phyloP scores from a whole-genome alignment of 108 stramenopile species.

The Skeletonema potamos region DNA sequence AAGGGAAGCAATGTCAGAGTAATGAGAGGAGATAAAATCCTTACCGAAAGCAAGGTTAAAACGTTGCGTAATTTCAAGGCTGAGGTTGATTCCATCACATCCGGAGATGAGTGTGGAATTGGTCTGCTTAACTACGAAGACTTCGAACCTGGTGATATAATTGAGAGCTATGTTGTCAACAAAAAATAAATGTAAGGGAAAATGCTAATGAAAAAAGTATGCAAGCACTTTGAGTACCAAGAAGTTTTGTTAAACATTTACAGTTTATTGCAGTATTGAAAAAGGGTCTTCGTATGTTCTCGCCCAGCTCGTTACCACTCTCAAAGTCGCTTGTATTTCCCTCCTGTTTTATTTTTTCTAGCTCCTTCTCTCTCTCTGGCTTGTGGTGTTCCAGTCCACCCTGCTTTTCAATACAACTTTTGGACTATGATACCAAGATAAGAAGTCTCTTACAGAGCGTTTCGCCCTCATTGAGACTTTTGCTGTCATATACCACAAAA shows the following conservation, averaged over 20 bases:
- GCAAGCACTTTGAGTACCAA: background rate
- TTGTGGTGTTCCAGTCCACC: too few relatives aligned
- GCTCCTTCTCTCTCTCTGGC: too few relatives aligned
- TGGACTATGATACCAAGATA: too few relatives aligned
- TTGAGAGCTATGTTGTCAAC: conserved; percentile 94
- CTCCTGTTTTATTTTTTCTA: too few relatives aligned
- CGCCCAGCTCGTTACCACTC: too few relatives aligned
- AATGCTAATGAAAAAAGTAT: background rate
- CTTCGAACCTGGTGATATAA: conserved; percentile 90
- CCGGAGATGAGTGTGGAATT: conserved; percentile 96
- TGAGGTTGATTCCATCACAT: conserved; percentile 84
- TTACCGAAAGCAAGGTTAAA: conserved; percentile 79
- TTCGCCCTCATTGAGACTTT: too few relatives aligned
- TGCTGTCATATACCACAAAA: too few relatives aligned
- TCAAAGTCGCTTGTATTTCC: too few relatives aligned
- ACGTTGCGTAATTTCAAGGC: conserved; percentile 94
- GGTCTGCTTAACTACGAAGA: conserved; percentile 88
- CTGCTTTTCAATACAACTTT: too few relatives aligned
- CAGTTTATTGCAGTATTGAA: too few relatives aligned
- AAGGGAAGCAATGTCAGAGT: conserved; percentile 93
- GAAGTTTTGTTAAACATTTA: background rate
- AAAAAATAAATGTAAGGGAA: conserved; percentile 22
- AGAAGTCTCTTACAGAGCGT: too few relatives aligned
- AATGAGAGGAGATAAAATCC: conserved; percentile 92
- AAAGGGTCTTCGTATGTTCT: too few relatives aligned